Evolutionary conservation across 2,329 filamentous ascomycete species (phyloP).

Genomic region (Microcyclosporella mali): DNA sequence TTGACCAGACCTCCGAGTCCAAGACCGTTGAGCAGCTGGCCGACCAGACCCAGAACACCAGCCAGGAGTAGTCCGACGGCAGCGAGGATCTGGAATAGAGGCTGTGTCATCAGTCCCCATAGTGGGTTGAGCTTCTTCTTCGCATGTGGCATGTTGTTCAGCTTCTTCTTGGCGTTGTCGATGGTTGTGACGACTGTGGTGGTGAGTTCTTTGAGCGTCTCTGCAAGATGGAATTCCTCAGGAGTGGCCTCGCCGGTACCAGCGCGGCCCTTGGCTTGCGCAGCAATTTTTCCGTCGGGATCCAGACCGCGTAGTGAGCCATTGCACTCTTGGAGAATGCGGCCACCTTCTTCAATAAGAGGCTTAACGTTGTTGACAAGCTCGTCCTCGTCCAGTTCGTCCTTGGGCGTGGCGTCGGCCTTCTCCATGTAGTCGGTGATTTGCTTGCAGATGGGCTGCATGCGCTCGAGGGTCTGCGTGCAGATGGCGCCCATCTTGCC

Average conservation of each 20-base stretch:
- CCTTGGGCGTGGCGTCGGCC: slow-evolving; percentile 72
- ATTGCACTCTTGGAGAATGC: slow-evolving; percentile 79
- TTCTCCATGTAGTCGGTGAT: slow-evolving; percentile 79
- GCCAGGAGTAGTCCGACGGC: slow-evolving; percentile 76
- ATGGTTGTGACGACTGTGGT: slow-evolving; percentile 75
- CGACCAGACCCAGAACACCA: slow-evolving; percentile 79
- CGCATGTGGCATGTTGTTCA: slow-evolving; percentile 84
- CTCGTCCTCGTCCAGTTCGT: slow-evolving; percentile 84
- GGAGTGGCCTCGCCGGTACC: slow-evolving; percentile 69
- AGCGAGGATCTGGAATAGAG: slow-evolving; percentile 85
- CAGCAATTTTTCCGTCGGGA: slow-evolving; percentile 77
- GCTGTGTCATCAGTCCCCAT: slow-evolving; percentile 76
- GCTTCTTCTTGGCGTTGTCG: slow-evolving; percentile 80
- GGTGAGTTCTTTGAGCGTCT: slow-evolving; percentile 79
- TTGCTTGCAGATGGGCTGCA: slow-evolving; percentile 78
- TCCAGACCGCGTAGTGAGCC: slow-evolving; percentile 81
- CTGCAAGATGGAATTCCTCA: slow-evolving; percentile 79
- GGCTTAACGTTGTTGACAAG: slow-evolving; percentile 82
- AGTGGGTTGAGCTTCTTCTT: slow-evolving; percentile 93
- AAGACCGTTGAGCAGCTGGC: slow-evolving; percentile 70
- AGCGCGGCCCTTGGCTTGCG: slow-evolving; percentile 76
- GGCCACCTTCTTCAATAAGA: slow-evolving; percentile 77
- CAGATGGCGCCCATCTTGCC: slow-evolving; percentile 67
- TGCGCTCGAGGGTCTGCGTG: slow-evolving; percentile 71
- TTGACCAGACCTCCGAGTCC: slow-evolving; percentile 78